A percentile compares a stretch with the other conserved stretches of the same genome.
phyloP scores from a whole-genome alignment of 2,329 filamentous ascomycete genomes.

The Colletotrichum euphorbiae region DNA sequence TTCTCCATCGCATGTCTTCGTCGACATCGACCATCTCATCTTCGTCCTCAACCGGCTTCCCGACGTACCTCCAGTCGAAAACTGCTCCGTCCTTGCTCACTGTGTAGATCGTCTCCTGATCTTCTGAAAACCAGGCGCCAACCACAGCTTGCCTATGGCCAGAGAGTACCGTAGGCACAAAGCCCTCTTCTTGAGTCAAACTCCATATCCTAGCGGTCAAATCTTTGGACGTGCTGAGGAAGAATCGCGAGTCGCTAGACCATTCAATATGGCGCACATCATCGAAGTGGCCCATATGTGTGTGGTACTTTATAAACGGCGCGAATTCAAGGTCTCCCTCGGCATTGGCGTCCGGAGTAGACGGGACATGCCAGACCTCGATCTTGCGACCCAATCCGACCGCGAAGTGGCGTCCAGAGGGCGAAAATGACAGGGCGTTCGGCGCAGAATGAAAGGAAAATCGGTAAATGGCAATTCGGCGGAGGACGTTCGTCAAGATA shows the following conservation, averaged over 20 bases:
- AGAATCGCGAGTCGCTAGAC: slow-evolving; percentile 96
- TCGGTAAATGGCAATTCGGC: slow-evolving; percentile 89
- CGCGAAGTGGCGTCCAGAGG: slow-evolving; percentile 90
- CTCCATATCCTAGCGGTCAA: slow-evolving; percentile 96
- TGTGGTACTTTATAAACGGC: slow-evolving; percentile 89
- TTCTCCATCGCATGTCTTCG: slow-evolving; percentile 86
- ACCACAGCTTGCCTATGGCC: slow-evolving; percentile 92
- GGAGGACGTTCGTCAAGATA: slow-evolving; percentile 89
- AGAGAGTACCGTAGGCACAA: slow-evolving; percentile 87
- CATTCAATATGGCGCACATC: slow-evolving; percentile 88
- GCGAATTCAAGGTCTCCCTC: slow-evolving; percentile 93
- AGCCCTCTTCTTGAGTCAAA: slow-evolving; percentile 85
- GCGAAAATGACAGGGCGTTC: slow-evolving; percentile 88
- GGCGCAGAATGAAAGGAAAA: slow-evolving; percentile 93
- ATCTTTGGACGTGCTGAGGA: slow-evolving; percentile 91
- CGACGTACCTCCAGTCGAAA: slow-evolving; percentile 90
- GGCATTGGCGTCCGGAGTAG: slow-evolving; percentile 81
- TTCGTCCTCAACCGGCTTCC: slow-evolving; percentile 65
- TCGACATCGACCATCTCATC: slow-evolving; percentile 71
- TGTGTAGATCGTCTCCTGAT: slow-evolving; percentile 96
- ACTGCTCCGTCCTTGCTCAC: slow-evolving; percentile 97
- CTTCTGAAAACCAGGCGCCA: slow-evolving; percentile 95
- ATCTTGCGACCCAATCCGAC: slow-evolving; percentile 88
- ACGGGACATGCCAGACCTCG: slow-evolving; percentile 96
- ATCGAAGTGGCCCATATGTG: slow-evolving; percentile 90